Evolutionary conservation across 2,329 filamentous ascomycete species (phyloP), one percentile per base, ranked within the genome.

Genomic region (Botrytis galanthina): DNA sequence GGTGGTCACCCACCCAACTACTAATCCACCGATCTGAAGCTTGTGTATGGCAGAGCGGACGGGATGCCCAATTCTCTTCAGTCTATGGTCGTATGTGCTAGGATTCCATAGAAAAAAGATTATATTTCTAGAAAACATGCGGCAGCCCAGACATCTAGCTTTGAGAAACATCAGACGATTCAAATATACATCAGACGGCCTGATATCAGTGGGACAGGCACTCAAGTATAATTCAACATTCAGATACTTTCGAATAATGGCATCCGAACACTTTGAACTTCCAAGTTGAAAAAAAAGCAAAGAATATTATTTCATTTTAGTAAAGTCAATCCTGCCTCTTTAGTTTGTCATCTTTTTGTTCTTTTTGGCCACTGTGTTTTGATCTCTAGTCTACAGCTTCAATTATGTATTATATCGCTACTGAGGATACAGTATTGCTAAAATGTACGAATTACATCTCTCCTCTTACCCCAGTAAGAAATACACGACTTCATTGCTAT

Each of bases 71-170:
- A 46, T 46, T 46, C 20, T 44, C 42, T 44, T 44, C 42, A 44
- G 44, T 51, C 46, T 51, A 48, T 48, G 46, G 46, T 48, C 22
- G 46, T 48, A 48, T 48, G 22, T 48, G 18, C 0, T 6, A 6
- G 1, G 3, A 18, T 12, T 3, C 1, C 3, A 3, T 1, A 7
- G 0, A 44, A 46, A 46, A 10, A 2, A 51, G 5, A 5, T 10
- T 12, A 26, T 51, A 26, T 51, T 4, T 0, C 22, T 26, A 5
- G 1, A 26, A 4, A 51, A 4, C 0, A 26, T 12, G 1, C 5
- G 22, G 22, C 22, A 12, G 9, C 46, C 22, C 1, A 5, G 46
- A 51, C 26, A 12, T 12, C 14, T 51, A 26, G 26, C 9, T 51
- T 10, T 26, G 22, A 26, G 12, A 51, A 48, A 51, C 0, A 12